A percentile compares a stretch with the other conserved stretches of the same genome.
Evolutionary conservation across 2,329 filamentous ascomycete genomes (phyloP).

Genomic region (Parafenestella ontariensis): DNA sequence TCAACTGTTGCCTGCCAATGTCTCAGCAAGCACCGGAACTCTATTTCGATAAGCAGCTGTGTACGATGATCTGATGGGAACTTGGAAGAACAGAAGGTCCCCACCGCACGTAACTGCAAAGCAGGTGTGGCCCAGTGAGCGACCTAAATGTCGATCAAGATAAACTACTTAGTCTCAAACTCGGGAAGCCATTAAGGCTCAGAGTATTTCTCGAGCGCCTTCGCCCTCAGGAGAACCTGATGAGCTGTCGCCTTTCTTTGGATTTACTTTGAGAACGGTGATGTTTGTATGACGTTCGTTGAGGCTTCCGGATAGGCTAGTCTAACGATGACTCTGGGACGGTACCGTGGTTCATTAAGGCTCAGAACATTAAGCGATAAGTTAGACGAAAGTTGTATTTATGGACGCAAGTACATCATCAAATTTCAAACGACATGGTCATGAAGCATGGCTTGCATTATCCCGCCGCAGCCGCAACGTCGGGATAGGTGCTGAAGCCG

Average conservation of each 20-base stretch:
- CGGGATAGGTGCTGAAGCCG: constrained; percentile 13
- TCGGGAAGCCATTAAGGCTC: too few species aligned
- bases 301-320: too few species aligned
- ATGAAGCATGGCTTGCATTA: background rate
- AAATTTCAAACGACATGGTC: background rate
- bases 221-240: too few species aligned
- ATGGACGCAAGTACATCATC: background rate
- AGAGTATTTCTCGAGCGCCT: too few species aligned
- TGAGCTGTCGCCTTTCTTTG: too few species aligned
- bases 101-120: background rate
- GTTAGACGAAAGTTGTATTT: background rate
- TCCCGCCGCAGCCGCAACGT: background rate
- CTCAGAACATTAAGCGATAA: background rate
- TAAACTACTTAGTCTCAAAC: background rate
- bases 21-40: constrained; percentile 9
- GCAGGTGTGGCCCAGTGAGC: background rate
- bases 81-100: background rate
- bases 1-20: constrained; percentile 3
- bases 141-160: background rate
- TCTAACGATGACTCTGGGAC: too few species aligned
- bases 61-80: background rate
- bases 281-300: too few species aligned
- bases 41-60: constrained; percentile 1
- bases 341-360: too few species aligned
- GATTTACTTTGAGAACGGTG: too few species aligned